phyloP scores from a whole-genome alignment of 2,329 filamentous ascomycete genomes.

The Diplocarpon rosae region DNA sequence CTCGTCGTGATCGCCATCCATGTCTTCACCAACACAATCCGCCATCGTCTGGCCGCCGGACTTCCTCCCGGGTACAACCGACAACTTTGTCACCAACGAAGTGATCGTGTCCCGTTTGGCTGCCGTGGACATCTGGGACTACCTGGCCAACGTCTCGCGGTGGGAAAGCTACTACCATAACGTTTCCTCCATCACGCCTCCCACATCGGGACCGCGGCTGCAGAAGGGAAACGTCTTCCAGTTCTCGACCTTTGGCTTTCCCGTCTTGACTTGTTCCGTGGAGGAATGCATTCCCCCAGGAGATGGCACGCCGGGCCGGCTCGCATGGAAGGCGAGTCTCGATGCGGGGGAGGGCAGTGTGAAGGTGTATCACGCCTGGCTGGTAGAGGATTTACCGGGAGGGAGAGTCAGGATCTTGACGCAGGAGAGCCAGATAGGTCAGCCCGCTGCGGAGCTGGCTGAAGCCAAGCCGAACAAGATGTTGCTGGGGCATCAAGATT shows the following conservation, averaged over 20 bases:
- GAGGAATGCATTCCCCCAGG: not conserved
- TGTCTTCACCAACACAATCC: not conserved
- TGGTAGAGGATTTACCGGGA: not conserved
- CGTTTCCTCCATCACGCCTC: not conserved
- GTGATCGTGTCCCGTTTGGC: not conserved
- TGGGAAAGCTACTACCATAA: conserved; percentile 1
- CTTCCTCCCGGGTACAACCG: conserved; percentile 1
- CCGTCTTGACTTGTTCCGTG: not conserved
- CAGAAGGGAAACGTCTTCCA: not conserved
- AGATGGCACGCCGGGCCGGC: not conserved
- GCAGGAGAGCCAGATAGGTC: conserved; percentile 1
- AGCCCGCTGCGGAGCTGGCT: not conserved
- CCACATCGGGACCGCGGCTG: not conserved
- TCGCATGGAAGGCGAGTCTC: not conserved
- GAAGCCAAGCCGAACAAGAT: not conserved
- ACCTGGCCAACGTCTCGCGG: not conserved
- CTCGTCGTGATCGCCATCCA: too few species aligned
- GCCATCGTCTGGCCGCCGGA: not conserved
- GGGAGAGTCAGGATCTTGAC: not conserved
- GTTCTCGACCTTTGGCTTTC: conserved; percentile 1
- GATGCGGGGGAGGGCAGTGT: not conserved
- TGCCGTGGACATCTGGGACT: not conserved
- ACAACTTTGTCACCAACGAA: conserved; percentile 1
- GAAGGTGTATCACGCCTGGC: conserved; percentile 1
- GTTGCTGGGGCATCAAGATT: conserved; percentile 1